Percentiles rank a stretch among this genome's conserved stretches.
Conservation (phyloP, 768 basidiomycete species). For the Agaricus sinodeliciosus region DNA sequence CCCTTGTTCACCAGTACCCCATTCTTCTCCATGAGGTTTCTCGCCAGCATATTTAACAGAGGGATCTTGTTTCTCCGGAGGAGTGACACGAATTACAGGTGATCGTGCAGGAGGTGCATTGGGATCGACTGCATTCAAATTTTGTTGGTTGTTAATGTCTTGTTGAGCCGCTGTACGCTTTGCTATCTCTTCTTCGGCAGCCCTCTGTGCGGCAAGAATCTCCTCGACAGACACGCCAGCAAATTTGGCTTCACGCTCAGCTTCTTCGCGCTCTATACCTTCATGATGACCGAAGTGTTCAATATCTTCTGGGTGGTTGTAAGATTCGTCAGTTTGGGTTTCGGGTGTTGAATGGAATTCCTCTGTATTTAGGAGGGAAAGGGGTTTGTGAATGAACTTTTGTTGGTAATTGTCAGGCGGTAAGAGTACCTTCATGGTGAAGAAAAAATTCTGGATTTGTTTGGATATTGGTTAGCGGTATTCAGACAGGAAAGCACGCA, state of each 20-base stretch:
- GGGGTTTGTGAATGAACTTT: neutral
- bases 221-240: constrained; percentile 80
- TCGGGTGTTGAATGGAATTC: constrained; percentile 93
- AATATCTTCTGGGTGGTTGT: constrained; percentile 87
- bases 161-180: constrained; percentile 3
- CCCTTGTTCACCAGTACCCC: constrained; percentile 66
- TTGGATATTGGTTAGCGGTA: neutral
- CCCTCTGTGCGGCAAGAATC: constrained; percentile 30
- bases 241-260: constrained; percentile 74
- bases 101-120: constrained; percentile 28
- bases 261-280: constrained; percentile 76
- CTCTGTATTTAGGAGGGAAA: constrained; percentile 37
- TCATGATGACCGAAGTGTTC: constrained; percentile 93
- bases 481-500: neutral
- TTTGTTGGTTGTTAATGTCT: constrained; percentile 11
- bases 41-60: constrained; percentile 52
- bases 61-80: constrained; percentile 70
- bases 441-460: constrained; percentile 73
- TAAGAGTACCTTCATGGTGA: constrained; percentile 83
- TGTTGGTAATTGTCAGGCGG: neutral
- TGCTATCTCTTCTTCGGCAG: constrained; percentile 12
- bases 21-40: constrained; percentile 53
- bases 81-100: constrained; percentile 48
- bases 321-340: constrained; percentile 94
- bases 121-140: neutral